Evolutionary conservation across 2,329 filamentous ascomycete genomes (phyloP), one percentile per base, ranked within the genome.

Genomic region (Fusarium drepaniforme): DNA sequence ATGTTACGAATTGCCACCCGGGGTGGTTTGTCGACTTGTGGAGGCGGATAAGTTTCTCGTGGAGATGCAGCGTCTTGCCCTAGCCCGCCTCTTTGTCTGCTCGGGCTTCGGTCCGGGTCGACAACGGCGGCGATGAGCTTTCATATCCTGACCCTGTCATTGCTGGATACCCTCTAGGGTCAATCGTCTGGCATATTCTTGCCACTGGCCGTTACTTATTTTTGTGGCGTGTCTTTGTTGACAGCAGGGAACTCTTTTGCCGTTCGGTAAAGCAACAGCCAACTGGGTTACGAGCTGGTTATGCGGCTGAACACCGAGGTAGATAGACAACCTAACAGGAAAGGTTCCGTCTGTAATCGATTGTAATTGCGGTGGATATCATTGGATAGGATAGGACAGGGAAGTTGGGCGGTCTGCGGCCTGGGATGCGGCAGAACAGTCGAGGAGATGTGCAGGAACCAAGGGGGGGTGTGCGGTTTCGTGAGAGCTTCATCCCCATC

Each of bases 321-420:
- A 60, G 40, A 58, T 28, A 62, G 40, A 12, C 37, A 57, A 46
- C 37, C 53, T 30, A 64, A 37, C 13, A 21, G 8, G 37, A 59
- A 42, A 59, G 57, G 49, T 21, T 35, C 57, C 18, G 40, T 67
- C 66, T 65, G 68, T 49, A 75, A 72, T 56, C 25, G 44, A 67
- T 70, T 70, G 72, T 77, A 77, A 79, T 77, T 58, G 46, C 44
- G 46, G 51, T 23, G 25, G 6, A 23, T 72, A 15, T 33, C 28
- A 79, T 79, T 79, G 77, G 77, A 61, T 37, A 40, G 51, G 21
- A 40, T 16, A 59, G 23, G 21, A 21, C 23, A 62, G 25, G 66
- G 56, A 51, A 71, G 44, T 38, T 72, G 68, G 77, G 77, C 70
- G 73, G 75, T 79, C 74, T 74, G 16, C 74, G 72, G 75, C 61